These are phyloP conservation scores for Apiospora saccharicola DNA, from an alignment of 2,329 filamentous ascomycete genomes.

Conservation along the genomic window DNA sequence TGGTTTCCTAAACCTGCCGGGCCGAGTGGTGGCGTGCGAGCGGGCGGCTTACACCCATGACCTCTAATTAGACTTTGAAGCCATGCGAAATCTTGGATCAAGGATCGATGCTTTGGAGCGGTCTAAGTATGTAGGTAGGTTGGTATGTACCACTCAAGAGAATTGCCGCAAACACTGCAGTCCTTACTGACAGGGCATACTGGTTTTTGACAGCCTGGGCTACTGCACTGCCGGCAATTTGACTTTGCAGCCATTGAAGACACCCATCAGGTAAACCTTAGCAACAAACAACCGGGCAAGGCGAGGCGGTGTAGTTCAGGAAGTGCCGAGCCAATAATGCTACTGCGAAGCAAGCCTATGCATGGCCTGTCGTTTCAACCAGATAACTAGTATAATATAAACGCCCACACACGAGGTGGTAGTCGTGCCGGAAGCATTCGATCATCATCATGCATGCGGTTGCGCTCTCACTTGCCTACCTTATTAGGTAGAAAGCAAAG, in stretches of 20 bases:
- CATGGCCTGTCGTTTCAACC: not conserved
- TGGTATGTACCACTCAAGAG: not conserved
- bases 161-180: not conserved
- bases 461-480: not conserved
- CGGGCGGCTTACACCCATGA: not conserved
- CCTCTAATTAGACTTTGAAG: conserved; percentile 1
- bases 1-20: not conserved
- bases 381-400: not conserved
- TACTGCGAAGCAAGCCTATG: not conserved
- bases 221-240: not conserved
- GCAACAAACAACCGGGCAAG: not conserved
- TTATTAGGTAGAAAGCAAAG: not conserved
- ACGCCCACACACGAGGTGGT: not conserved
- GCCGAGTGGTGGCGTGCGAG: not conserved
- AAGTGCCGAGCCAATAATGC: not conserved
- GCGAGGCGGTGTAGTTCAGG: not conserved
- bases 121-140: not conserved
- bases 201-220: not conserved
- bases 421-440: not conserved
- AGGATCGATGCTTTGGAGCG: not conserved
- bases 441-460: not conserved
- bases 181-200: not conserved
- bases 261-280: conserved; percentile 7
- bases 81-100: not conserved
- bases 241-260: conserved; percentile 1